phyloP scores from a whole-genome alignment of 139 green algal genomes.

The Gonium pectorale region DNA sequence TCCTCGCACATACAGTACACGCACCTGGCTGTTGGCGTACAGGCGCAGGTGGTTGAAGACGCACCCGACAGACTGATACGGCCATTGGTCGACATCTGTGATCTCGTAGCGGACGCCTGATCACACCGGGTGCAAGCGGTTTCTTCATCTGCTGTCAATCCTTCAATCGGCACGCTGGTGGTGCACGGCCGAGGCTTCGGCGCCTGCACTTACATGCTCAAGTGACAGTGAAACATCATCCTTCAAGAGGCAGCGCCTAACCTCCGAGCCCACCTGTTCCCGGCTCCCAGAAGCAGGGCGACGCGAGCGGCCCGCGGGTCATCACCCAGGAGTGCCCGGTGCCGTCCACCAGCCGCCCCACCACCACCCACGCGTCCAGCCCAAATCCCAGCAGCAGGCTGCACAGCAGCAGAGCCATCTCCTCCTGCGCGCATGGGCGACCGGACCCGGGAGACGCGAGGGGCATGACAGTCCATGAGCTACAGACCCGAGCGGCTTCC shows the following conservation, averaged over 20 bases:
- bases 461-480: no score
- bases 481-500: no score
- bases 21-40: constrained; percentile 56
- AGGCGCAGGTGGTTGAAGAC: constrained; percentile 69
- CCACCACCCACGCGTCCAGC: constrained; percentile 67
- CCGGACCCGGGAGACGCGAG: no score
- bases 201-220: no score
- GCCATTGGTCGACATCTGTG: constrained; percentile 52
- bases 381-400: constrained; percentile 72
- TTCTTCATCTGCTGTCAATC: no score
- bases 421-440: constrained; percentile 47
- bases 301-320: constrained; percentile 44
- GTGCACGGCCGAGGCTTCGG: no score
- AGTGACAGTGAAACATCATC: no score
- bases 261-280: constrained; percentile 45
- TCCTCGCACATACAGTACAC: no score
- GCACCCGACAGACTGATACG: constrained; percentile 58
- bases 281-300: constrained; percentile 67
- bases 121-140: no score
- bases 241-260: no score
- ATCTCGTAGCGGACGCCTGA: constrained; percentile 43
- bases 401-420: constrained; percentile 65
- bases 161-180: no score
- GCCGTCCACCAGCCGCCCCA: constrained; percentile 52
- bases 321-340: constrained; percentile 65